phyloP scores from a whole-genome alignment of 2,329 filamentous ascomycete genomes.

The Aspergillus sp. region DNA sequence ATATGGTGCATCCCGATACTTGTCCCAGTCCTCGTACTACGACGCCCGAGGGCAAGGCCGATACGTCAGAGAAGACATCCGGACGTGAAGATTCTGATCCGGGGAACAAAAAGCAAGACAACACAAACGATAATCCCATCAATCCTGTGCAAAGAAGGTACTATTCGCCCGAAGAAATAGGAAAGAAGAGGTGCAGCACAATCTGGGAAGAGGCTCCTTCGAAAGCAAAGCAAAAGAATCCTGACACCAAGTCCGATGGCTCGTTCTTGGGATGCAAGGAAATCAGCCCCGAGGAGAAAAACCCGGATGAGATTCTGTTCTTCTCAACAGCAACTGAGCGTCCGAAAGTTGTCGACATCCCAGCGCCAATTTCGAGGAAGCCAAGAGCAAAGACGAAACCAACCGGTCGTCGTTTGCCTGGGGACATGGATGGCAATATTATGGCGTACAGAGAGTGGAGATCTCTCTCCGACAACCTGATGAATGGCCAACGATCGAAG shows the following conservation, averaged over 20 bases:
- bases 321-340: constrained; percentile 25
- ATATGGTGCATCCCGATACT: constrained; percentile 26
- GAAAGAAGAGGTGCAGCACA: constrained; percentile 30
- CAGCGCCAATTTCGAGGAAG: constrained; percentile 16
- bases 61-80: constrained; percentile 7
- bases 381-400: constrained; percentile 13
- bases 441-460: constrained; percentile 22
- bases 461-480: constrained; percentile 29
- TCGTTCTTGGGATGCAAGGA: constrained; percentile 38
- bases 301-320: constrained; percentile 32
- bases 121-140: constrained; percentile 6
- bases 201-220: constrained; percentile 27
- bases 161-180: constrained; percentile 35
- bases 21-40: constrained; percentile 25
- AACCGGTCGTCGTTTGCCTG: constrained; percentile 3
- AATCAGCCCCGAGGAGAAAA: constrained; percentile 28
- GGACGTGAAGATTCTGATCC: constrained; percentile 1
- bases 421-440: constrained; percentile 13
- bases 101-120: constrained; percentile 5
- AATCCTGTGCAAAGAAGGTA: constrained; percentile 15
- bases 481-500: constrained; percentile 28
- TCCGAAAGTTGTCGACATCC: constrained; percentile 16
- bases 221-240: constrained; percentile 16
- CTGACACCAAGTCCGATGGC: constrained; percentile 20
- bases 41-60: constrained; percentile 23